Evolutionary conservation across 805 yeast species (phyloP), one percentile per base, ranked within the genome.

Genomic region (Ogataea ramenticola): DNA sequence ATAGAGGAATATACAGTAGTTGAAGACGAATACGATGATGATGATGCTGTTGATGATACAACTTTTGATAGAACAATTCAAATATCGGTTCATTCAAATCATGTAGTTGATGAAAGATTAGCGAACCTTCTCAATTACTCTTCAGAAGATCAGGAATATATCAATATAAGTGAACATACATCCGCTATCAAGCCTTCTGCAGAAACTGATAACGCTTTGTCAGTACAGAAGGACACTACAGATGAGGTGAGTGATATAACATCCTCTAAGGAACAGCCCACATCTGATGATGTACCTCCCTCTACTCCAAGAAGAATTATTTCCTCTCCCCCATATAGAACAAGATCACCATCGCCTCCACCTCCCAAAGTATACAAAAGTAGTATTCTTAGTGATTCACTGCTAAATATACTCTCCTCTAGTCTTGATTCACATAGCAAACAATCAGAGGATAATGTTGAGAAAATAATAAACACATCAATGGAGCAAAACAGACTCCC

Each of bases 321-420:
- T 20, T 22, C 41, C 4, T 31, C 34, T 4, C 41, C 41, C 14
- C 33, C 35, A 10, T 17, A n/a, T 19, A 29, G 17, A 14, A 5
- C 33, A 16, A 6, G 34, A 2, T 5, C 43, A 24, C 31, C 43
- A 4, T 19, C 38, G 3, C 43, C 43, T 16, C 42, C 42, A 10
- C 38, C 38, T n/a, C 43, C 37, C 9, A 40, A 33, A 40, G 20
- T 20, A 3, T 40, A 32, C 26, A 30, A 40, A 27, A 15, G 19
- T 7, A 40, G 43, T 15, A 21, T 11, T 17, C 14, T 40, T 2
- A 33, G 33, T 24, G 8, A 4, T 32, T 21, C 10, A 14, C 21
- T 40, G 37, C 19, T 33, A 10, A 15, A 32, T 33, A 17, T 40
- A 2, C 33, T 34, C 12, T 17, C 22, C 6, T 34, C 24, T 5